Evolutionary conservation across 495 filamentous ascomycete species (phyloP).

Genomic region (Xylaria palmicola): DNA sequence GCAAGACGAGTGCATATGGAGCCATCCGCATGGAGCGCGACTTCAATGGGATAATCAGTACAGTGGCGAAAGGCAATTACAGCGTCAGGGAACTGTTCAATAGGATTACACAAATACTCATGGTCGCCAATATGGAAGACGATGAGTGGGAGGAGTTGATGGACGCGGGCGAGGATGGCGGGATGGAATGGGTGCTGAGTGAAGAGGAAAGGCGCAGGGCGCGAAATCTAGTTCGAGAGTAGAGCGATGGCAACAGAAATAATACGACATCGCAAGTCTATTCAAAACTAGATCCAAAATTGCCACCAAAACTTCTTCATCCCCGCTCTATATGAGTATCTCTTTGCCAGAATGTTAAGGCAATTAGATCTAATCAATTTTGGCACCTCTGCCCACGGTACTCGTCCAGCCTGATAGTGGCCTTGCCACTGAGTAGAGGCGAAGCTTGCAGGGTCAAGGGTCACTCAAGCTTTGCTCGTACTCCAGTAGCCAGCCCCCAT

Average conservation of each 20-base stretch:
- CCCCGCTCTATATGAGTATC: too few relatives aligned
- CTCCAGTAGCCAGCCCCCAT: too few relatives aligned
- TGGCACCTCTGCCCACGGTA: too few relatives aligned
- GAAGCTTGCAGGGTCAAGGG: too few relatives aligned
- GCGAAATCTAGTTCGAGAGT: conserved; percentile 46
- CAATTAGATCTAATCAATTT: too few relatives aligned
- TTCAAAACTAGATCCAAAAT: neutral
- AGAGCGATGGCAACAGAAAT: conserved; percentile 2
- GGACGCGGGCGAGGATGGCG: conserved; percentile 40
- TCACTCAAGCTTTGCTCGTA: too few relatives aligned
- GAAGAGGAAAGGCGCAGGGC: conserved; percentile 55
- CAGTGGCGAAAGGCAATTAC: conserved; percentile 76
- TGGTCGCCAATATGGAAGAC: conserved; percentile 95
- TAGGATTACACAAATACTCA: conserved; percentile 76
- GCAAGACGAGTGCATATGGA: conserved; percentile 77
- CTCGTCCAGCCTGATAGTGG: too few relatives aligned
- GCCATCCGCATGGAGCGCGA: conserved; percentile 88
- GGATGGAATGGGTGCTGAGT: conserved; percentile 53
- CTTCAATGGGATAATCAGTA: conserved; percentile 72
- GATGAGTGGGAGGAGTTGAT: conserved; percentile 87
- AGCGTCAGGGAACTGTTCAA: conserved; percentile 77
- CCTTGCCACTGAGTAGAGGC: too few relatives aligned
- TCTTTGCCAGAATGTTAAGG: too few relatives aligned
- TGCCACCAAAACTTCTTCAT: too few relatives aligned
- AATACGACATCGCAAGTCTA: conserved; percentile 4